A percentile compares a stretch with the other conserved stretches of the same genome.
These are phyloP conservation scores for Debaryomyces subglobosus DNA, from an alignment of 1,139 yeast species.

Conservation along the genomic window DNA sequence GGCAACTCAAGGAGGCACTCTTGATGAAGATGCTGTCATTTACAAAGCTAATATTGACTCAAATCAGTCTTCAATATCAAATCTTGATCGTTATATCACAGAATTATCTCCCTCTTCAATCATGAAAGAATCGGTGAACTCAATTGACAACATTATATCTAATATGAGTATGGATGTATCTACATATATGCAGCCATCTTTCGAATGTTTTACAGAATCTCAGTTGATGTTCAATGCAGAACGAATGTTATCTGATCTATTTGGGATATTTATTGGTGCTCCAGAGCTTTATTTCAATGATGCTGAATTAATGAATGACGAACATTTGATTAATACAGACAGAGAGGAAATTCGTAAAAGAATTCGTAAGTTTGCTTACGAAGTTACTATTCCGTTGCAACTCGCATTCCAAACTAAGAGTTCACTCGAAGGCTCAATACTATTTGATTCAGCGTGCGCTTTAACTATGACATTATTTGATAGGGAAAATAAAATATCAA, in stretches of 20 bases:
- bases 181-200: background rate
- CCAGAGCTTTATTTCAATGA: slow-evolving; percentile 44
- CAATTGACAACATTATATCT: background rate
- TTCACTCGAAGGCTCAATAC: slow-evolving; percentile 20
- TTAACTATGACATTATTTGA: slow-evolving; percentile 38
- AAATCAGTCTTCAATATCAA: slow-evolving; percentile 2
- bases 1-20: background rate
- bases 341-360: slow-evolving; percentile 16
- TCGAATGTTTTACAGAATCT: background rate
- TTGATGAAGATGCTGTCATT: background rate
- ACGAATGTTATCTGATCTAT: slow-evolving; percentile 39
- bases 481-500: slow-evolving; percentile 19
- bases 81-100: background rate
- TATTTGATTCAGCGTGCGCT: slow-evolving; percentile 42
- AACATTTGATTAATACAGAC: slow-evolving; percentile 16
- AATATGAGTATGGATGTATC: background rate
- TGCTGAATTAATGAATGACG: slow-evolving; percentile 24
- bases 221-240: slow-evolving; percentile 27
- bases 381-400: slow-evolving; percentile 34
- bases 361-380: slow-evolving; percentile 28
- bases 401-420: slow-evolving; percentile 34
- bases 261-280: slow-evolving; percentile 35
- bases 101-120: slow-evolving; percentile 1
- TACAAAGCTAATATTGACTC: background rate
- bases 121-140: background rate